phyloP scores from a whole-genome alignment of 495 filamentous ascomycete genomes.

The Filosporella fistucella region DNA sequence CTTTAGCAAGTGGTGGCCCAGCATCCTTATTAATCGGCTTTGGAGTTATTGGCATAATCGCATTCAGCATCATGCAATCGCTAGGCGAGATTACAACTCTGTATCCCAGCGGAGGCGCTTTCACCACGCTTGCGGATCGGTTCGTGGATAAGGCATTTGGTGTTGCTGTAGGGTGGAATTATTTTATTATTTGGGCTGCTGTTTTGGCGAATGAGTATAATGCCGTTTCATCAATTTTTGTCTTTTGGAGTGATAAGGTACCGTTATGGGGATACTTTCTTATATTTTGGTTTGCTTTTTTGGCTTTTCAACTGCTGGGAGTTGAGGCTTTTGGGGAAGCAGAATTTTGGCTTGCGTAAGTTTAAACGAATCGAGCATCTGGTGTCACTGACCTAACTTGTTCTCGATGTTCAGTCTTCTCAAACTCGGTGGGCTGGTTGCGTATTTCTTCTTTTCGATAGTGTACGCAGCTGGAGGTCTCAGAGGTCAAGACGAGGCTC shows the following conservation, averaged over 20 bases:
- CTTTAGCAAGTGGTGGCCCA: not conserved
- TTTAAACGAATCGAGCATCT: not conserved
- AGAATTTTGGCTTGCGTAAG: not conserved
- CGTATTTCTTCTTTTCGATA: conserved; percentile 49
- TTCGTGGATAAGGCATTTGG: conserved; percentile 74
- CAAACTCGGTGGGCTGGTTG: conserved; percentile 39
- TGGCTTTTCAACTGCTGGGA: not conserved
- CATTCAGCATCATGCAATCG: conserved; percentile 32
- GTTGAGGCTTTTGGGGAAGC: not conserved
- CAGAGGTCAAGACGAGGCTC: conserved; percentile 42
- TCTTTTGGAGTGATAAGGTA: not conserved
- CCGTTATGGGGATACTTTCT: not conserved
- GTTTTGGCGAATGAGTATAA: not conserved
- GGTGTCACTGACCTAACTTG: not conserved
- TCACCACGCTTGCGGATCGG: conserved; percentile 62
- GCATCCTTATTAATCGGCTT: not conserved
- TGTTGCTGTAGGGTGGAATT: conserved; percentile 63
- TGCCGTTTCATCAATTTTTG: not conserved
- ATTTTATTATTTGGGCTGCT: not conserved
- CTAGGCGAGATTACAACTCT: conserved; percentile 57
- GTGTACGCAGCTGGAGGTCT: conserved; percentile 46
- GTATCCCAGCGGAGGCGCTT: conserved; percentile 52
- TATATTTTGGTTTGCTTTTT: conserved; percentile 14
- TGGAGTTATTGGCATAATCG: not conserved
- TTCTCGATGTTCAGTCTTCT: conserved; percentile 8